Evolutionary conservation across 768 basidiomycete genomes (phyloP).

Genomic region (Steccherinum ochraceum): DNA sequence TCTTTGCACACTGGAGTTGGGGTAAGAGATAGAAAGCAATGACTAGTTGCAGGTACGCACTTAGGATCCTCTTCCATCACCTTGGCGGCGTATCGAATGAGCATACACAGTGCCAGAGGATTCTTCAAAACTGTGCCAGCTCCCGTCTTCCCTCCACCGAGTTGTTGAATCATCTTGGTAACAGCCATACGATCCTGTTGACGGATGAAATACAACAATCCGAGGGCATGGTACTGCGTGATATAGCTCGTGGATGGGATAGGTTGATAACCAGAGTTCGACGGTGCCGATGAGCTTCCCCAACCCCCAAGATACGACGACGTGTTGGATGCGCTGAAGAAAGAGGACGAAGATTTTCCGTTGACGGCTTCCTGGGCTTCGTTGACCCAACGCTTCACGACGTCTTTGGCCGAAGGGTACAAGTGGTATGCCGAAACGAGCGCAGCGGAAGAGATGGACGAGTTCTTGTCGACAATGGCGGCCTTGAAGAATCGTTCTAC

Average conservation of each 20-base stretch:
- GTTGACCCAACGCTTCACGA: slow-evolving; percentile 99
- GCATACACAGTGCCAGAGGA: slow-evolving; percentile 96
- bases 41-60: slow-evolving; percentile 46
- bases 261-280: slow-evolving; percentile 60
- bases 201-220: slow-evolving; percentile 88
- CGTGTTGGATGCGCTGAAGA: slow-evolving; percentile 44
- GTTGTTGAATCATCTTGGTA: slow-evolving; percentile 98
- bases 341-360: slow-evolving; percentile 70
- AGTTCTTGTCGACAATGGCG: slow-evolving; percentile 94
- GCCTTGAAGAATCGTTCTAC: slow-evolving; percentile 99
- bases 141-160: slow-evolving; percentile 84
- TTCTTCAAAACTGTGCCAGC: slow-evolving; percentile 84
- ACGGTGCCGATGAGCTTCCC: slow-evolving; percentile 44
- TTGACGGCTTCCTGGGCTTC: slow-evolving; percentile 96
- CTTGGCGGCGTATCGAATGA: slow-evolving; percentile 97
- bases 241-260: slow-evolving; percentile 88
- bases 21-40: neutral
- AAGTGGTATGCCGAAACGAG: slow-evolving; percentile 97
- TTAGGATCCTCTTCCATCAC: slow-evolving; percentile 99
- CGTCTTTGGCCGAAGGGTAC: slow-evolving; percentile 88
- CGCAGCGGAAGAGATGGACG: slow-evolving; percentile 93
- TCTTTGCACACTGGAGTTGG: slow-evolving; percentile 64
- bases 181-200: slow-evolving; percentile 99
- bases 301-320: slow-evolving; percentile 62
- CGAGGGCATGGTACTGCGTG: slow-evolving; percentile 95